phyloP scores from a whole-genome alignment of 257 asterid genomes.

The Coffea eugenioides region DNA sequence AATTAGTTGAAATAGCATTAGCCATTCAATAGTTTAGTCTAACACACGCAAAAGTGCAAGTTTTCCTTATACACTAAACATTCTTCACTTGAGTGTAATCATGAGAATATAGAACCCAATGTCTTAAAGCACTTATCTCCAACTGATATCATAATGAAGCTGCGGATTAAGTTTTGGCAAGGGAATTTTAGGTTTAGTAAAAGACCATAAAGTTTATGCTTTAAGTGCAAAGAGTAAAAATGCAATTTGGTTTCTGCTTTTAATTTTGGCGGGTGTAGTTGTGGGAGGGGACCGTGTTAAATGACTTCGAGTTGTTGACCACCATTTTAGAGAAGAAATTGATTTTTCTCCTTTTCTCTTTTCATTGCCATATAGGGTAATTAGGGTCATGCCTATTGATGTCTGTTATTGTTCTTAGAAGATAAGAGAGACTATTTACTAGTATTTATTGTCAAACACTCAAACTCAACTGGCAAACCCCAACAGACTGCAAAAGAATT shows the following conservation, averaged over 20 bases:
- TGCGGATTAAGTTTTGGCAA: slow-evolving; percentile 8
- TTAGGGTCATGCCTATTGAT: background rate
- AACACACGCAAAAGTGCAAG: slow-evolving; percentile 11
- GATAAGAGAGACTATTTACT: background rate
- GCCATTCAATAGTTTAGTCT: slow-evolving; percentile 16
- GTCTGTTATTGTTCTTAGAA: background rate
- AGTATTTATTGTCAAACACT: background rate
- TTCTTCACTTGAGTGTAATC: slow-evolving; percentile 42
- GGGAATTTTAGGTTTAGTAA: background rate
- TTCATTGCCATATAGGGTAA: background rate
- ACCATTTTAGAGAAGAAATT: background rate
- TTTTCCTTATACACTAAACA: slow-evolving; percentile 19
- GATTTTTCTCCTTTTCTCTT: background rate
- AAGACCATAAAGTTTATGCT: too few species aligned
- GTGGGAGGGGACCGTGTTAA: background rate
- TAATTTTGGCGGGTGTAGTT: background rate
- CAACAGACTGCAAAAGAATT: too few species aligned
- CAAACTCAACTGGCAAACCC: background rate
- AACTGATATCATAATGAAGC: slow-evolving; percentile 27
- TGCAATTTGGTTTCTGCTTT: too few species aligned
- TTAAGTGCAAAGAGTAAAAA: too few species aligned
- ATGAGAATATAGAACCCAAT: slow-evolving; percentile 44
- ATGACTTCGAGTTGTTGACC: background rate
- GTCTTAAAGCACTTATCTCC: slow-evolving; percentile 34
- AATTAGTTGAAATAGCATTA: slow-evolving; percentile 13